Evolutionary conservation across 73 alveolate species (phyloP), one percentile per base, ranked within the genome.

Genomic region (Durusdinium trenchii): DNA sequence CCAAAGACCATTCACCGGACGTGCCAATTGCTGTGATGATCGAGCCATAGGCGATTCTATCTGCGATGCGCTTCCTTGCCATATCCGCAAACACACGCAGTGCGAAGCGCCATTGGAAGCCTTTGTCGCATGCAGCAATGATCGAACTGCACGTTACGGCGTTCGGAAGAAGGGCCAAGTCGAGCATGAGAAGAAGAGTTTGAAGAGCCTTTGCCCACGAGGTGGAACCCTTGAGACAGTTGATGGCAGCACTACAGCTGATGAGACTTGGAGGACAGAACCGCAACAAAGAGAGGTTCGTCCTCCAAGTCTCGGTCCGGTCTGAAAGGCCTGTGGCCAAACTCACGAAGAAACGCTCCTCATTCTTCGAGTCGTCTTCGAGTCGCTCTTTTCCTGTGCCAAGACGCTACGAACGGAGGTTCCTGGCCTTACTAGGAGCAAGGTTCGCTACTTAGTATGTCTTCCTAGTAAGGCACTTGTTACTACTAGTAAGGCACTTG

Each of bases 71-170:
- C 4, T 42, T 2, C 84, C 61, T 46, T 46, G 1, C 10, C 16
- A 35, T 16, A 30, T 48, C 50, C 40, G 51, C 64, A 16, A 90
- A 50, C 32, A 62, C 45, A 3, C 35, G 40, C 14, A 90, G 96
- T 75, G 86, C 96, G 6, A 73, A 76, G 35, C 67, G 87, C 96
- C 96, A 90, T 67, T 90, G 96, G 32, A 38, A 90, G 96, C 96
- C 96, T 73, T 73, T 87, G 85, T 87, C 95, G 52, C 95, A 87
- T 38, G 84, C 95, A 43, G 47, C 62, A 64, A 87, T 14, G 82
- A 43, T 5, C 30, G 85, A 60, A 46, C 73, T 69, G 62, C 43
- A 87, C 2, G 76, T 87, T 30, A 28, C 38, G 38, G 62, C 43
- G 52, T 87, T 69, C 20, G 40, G 83, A 42, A 50, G 54, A 32